These are phyloP conservation scores for Erucastrum elatum DNA, from an alignment of 345 rosid species.

Conservation along the genomic window DNA sequence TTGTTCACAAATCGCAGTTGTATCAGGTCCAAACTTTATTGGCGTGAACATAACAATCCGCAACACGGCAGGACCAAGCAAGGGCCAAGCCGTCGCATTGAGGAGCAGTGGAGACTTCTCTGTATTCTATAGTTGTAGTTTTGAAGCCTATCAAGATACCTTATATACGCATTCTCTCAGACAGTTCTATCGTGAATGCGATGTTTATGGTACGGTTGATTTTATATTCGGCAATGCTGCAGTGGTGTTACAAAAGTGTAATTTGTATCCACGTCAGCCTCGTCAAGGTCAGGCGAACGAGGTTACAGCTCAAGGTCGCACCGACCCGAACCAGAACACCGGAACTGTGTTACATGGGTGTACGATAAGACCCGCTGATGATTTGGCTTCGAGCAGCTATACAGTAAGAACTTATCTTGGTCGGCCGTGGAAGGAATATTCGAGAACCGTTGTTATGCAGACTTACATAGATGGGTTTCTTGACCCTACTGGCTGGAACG, in stretches of 20 bases:
- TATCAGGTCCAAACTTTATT: conserved; percentile 70
- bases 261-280: conserved; percentile 71
- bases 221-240: conserved; percentile 96
- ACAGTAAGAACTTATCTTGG: conserved; percentile 66
- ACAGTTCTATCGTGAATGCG: conserved; percentile 87
- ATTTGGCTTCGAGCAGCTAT: conserved; percentile 50
- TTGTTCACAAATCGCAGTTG: conserved; percentile 47
- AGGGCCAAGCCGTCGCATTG: conserved; percentile 86
- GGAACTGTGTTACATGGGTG: conserved; percentile 73
- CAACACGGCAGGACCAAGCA: conserved; percentile 84
- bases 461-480: conserved; percentile 52
- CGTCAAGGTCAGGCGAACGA: conserved; percentile 74
- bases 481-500: conserved; percentile 69
- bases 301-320: conserved; percentile 85
- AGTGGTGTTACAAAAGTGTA: conserved; percentile 74
- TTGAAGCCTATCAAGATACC: conserved; percentile 88
- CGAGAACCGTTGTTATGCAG: conserved; percentile 72
- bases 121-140: conserved; percentile 75
- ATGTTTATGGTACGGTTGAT: conserved; percentile 87
- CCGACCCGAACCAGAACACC: conserved; percentile 84
- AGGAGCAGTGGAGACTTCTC: conserved; percentile 77
- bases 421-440: conserved; percentile 91
- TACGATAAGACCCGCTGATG: conserved; percentile 58
- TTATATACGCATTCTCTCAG: conserved; percentile 73
- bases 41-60: conserved; percentile 75